phyloP scores from a whole-genome alignment of 257 asterid species.

The Solanum tacnaense region DNA sequence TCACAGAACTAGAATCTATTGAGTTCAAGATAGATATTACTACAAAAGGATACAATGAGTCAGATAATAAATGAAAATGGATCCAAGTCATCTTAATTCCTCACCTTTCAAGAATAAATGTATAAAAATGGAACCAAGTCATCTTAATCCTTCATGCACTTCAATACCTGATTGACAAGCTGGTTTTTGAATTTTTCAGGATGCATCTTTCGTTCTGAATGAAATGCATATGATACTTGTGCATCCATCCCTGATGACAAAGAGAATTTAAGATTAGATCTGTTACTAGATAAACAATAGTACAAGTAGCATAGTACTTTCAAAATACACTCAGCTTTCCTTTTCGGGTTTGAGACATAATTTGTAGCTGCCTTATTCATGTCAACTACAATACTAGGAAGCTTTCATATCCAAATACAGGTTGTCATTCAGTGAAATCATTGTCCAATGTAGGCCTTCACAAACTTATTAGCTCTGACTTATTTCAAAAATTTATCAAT shows the following conservation, averaged over 20 bases:
- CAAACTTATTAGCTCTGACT: not conserved
- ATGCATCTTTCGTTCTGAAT: constrained; percentile 73
- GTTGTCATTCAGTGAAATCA: not conserved
- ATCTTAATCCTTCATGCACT: not conserved
- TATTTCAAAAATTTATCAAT: not conserved
- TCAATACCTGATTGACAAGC: constrained; percentile 66
- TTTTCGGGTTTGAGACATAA: not conserved
- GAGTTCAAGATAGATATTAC: not conserved
- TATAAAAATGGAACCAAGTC: not conserved
- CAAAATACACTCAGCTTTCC: not conserved
- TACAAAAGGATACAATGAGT: not conserved
- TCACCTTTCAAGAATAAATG: not conserved
- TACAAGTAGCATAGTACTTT: not conserved
- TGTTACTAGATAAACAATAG: not conserved
- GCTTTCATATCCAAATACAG: not conserved
- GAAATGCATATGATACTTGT: constrained; percentile 91
- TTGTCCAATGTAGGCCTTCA: not conserved
- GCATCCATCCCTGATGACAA: constrained; percentile 86
- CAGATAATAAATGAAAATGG: not conserved
- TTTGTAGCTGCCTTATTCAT: not conserved
- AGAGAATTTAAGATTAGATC: not conserved
- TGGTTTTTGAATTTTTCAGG: constrained; percentile 92
- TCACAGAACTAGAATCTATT: not conserved
- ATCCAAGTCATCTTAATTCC: not conserved
- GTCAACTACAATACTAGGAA: not conserved